A percentile compares a stretch with the other conserved stretches of the same genome.
Conservation (phyloP, 108 stramenopile species). For the Phaeodactylum tricornutum region DNA sequence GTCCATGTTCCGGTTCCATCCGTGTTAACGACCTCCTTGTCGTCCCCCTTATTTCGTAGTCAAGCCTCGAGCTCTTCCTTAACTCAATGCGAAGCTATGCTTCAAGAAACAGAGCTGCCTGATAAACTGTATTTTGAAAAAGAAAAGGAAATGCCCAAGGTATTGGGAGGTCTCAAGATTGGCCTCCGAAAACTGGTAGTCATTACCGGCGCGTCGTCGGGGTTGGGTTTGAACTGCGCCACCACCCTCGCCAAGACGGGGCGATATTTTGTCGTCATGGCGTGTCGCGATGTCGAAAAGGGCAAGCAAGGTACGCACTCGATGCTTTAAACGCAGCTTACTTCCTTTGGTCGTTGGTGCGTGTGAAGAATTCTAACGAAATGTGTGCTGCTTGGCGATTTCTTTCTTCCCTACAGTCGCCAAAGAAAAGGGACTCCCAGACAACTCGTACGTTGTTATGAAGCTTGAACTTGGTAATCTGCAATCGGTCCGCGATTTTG, state of each 20-base stretch:
- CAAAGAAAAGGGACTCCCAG: conserved; percentile 63
- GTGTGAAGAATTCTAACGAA: too few species aligned
- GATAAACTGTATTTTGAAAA: conserved; percentile 59
- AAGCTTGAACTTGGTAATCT: conserved; percentile 88
- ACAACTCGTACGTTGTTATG: conserved; percentile 73
- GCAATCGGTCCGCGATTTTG: conserved; percentile 85
- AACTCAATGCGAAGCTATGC: conserved; percentile 3
- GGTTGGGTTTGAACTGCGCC: conserved; percentile 78
- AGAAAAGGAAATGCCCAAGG: conserved; percentile 67
- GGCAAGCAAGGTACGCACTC: conserved; percentile 53
- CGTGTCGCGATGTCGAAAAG: conserved; percentile 84
- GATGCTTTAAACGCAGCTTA: too few species aligned
- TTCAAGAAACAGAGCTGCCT: conserved; percentile 36
- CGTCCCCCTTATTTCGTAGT: not conserved
- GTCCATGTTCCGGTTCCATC: not conserved
- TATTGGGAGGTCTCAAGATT: conserved; percentile 78
- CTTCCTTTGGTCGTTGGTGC: too few species aligned
- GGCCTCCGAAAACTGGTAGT: conserved; percentile 74
- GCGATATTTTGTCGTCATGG: conserved; percentile 89
- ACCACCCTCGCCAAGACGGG: conserved; percentile 75
- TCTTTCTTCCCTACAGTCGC: conserved; percentile 42
- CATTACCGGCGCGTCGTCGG: conserved; percentile 86
- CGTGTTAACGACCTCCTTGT: not conserved
- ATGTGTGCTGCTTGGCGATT: not conserved
- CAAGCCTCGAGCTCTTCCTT: not conserved